Percentiles rank a stretch among this genome's conserved stretches.
These are phyloP conservation scores for Potentilla sterilis DNA, from an alignment of 306 rosid species.

Conservation along the genomic window DNA sequence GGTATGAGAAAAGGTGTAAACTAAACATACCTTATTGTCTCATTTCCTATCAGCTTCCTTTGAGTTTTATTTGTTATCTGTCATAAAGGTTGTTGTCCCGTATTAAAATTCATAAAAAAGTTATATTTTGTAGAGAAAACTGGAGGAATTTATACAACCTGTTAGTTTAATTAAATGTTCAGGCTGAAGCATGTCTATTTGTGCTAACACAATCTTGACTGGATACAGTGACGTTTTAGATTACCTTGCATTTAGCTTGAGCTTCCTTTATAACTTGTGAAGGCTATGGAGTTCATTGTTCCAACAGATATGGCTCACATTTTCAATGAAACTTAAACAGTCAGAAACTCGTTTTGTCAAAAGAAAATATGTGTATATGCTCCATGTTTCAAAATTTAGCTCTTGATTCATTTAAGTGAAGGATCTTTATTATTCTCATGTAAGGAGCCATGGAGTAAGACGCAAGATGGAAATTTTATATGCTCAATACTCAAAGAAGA, in stretches of 20 bases:
- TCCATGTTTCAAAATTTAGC: background rate
- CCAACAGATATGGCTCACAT: background rate
- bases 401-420: background rate
- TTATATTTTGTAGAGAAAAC: background rate
- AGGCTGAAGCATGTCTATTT: background rate
- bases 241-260: background rate
- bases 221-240: background rate
- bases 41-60: background rate
- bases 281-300: background rate
- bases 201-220: background rate
- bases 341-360: background rate
- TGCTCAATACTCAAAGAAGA: background rate
- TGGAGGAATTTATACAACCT: background rate
- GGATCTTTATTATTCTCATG: background rate
- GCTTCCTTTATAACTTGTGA: background rate
- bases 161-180: background rate
- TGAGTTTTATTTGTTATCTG: background rate
- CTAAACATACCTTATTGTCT: background rate
- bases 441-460: background rate
- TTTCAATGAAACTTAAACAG: background rate
- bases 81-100: background rate
- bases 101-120: background rate
- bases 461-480: background rate
- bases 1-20: background rate
- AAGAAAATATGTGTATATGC: background rate